Conservation (phyloP, 192 early-diverging fungal species). For the Entophlyctis luteolus region DNA sequence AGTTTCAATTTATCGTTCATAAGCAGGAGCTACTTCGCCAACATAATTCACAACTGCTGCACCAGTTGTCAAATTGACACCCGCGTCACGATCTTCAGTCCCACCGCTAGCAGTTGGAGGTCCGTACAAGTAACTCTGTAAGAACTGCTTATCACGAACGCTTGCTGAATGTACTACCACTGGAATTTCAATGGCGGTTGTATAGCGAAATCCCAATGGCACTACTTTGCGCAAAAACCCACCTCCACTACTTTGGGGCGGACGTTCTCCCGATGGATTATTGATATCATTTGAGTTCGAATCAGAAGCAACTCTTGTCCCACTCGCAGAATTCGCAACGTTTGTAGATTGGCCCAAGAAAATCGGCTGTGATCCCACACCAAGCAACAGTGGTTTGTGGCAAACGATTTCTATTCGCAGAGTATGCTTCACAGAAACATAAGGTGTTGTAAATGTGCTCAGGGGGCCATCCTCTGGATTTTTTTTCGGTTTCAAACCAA, state of each 20-base stretch:
- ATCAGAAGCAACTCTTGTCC: neutral
- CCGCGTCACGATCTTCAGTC: no score
- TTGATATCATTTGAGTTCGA: neutral
- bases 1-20: no score
- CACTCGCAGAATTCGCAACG: neutral
- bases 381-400: slow-evolving; percentile 5
- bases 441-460: slow-evolving; percentile 11
- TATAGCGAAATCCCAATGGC: slow-evolving; percentile 11
- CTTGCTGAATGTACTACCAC: slow-evolving; percentile 7
- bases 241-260: neutral
- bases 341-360: neutral
- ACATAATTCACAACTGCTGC: no score
- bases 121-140: slow-evolving; percentile 14
- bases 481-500: no score
- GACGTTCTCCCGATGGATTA: neutral
- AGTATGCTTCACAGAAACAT: neutral
- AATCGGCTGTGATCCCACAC: neutral
- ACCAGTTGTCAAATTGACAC: no score
- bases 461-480: neutral
- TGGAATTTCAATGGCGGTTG: neutral
- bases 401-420: neutral
- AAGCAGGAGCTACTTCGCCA: no score
- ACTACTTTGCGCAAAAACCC: neutral
- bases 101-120: no score
- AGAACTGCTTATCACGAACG: slow-evolving; percentile 1